Evolutionary conservation across 1,139 yeast species (phyloP), one percentile per base, ranked within the genome.

Genomic region (Komagataea norvegica): DNA sequence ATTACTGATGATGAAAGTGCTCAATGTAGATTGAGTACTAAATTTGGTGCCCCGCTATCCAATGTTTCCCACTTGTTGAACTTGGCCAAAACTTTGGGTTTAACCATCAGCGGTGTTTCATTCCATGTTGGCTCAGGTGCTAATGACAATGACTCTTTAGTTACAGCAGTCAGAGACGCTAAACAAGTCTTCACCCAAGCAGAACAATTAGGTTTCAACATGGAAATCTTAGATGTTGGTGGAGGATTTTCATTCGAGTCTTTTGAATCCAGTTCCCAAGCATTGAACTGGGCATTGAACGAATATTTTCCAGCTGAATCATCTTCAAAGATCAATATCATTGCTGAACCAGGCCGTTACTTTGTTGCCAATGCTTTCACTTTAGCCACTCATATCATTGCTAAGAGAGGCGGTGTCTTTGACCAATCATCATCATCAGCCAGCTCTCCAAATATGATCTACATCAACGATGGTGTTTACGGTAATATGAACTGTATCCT

Each of bases 101-200:
- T 91, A 51, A 64, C 74, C 41, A 73, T 89, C 27, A 76, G 67
- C 21, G 98, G 98, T 31, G 91, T 88, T 28, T 89, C 96, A 8
- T 91, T 91, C 73, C 98, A 91, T 59, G 88, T 89, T 42, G 98
- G 98, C 1, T 84, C 95, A 3, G 97, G 97, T 32, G 93, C 96
- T 19, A 76, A 75, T 41, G 95, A 87, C 57, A 74, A 80, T 43
- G 62, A 66, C 33, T 74, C 93, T 8, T 74, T 86, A 50, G 69
- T 68, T 44, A 75, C 74, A 47, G 96, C 97, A 1, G 74, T 87
- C 33, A 60, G 65, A 43, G 95, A 88, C 54, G 76, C 96, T 3
- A 74, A 78, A 40, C 44, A 51, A 7, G 76, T 89, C n/a, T 89
- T 89, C 59, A 82, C 81, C 46, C 38, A 53, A 31, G 55, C 59